Percentiles rank a stretch among this genome's conserved stretches.
These are phyloP conservation scores for Brettanomyces anomalus DNA, from an alignment of 805 yeast genomes.

Conservation along the genomic window DNA sequence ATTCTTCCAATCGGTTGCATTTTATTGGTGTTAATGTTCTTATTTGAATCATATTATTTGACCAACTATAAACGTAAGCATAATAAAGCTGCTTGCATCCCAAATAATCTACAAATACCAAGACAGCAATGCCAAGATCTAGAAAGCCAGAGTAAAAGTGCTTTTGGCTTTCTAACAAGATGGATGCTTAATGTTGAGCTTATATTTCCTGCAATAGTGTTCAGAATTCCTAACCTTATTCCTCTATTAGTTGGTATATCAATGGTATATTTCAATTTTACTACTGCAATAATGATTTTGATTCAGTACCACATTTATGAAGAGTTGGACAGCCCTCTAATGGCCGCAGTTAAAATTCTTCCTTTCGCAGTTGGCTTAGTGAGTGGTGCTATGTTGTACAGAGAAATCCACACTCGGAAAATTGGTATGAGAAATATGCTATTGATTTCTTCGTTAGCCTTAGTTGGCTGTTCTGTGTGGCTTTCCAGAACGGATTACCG, in stretches of 20 bases:
- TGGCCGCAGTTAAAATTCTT: slow-evolving; percentile 28
- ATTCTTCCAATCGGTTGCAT: slow-evolving; percentile 31
- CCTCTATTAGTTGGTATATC: slow-evolving; percentile 8
- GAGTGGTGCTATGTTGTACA: slow-evolving; percentile 19
- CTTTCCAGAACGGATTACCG: slow-evolving; percentile 11
- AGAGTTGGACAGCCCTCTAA: slow-evolving; percentile 22
- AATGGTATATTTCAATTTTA: slow-evolving; percentile 5
- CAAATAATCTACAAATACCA: neutral
- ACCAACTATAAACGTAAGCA: slow-evolving; percentile 6
- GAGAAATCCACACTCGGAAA: slow-evolving; percentile 3
- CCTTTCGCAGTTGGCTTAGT: slow-evolving; percentile 26
- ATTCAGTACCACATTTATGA: slow-evolving; percentile 21
- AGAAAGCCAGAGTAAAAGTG: neutral
- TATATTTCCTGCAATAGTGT: slow-evolving; percentile 15
- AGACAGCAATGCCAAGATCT: neutral
- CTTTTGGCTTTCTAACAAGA: neutral
- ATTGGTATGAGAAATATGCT: slow-evolving; percentile 16
- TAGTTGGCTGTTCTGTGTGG: slow-evolving; percentile 15
- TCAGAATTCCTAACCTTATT: slow-evolving; percentile 14
- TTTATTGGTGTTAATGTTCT: slow-evolving; percentile 17
- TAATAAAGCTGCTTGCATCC: neutral
- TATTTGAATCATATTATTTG: slow-evolving; percentile 24
- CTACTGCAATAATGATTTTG: slow-evolving; percentile 4
- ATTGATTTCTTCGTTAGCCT: slow-evolving; percentile 7
- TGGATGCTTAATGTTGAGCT: slow-evolving; percentile 13